A percentile compares a stretch with the other conserved stretches of the same genome.
These are phyloP conservation scores for Diphasiastrum complanatum DNA, from an alignment of 83 land plant species.

Conservation along the genomic window DNA sequence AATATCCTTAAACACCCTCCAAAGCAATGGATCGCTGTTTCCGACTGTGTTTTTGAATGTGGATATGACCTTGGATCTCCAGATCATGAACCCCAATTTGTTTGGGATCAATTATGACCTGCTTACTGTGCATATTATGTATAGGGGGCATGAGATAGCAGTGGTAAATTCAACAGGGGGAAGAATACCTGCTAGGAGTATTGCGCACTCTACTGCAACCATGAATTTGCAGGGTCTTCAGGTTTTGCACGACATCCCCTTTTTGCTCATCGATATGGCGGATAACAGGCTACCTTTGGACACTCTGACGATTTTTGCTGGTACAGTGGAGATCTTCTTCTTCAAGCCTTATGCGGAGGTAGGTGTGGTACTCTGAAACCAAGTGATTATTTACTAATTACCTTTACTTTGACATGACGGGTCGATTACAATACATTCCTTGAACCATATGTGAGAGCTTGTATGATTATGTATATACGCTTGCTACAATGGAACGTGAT, in stretches of 20 bases:
- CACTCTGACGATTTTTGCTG: conserved; percentile 3
- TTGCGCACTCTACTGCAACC: conserved; percentile 5
- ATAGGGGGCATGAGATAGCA: conserved; percentile 18
- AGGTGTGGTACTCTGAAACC: no score
- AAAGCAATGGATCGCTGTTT: conserved; percentile 12
- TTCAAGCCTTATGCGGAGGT: conserved; percentile 20
- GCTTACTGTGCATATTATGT: conserved; percentile 7
- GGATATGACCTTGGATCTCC: conserved; percentile 12
- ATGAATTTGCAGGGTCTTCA: conserved; percentile 15
- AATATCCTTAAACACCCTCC: no score
- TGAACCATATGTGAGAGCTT: no score
- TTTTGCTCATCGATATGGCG: conserved; percentile 17
- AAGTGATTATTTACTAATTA: no score
- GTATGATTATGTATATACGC: no score
- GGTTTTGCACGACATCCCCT: conserved; percentile 9
- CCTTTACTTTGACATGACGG: no score
- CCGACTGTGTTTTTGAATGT: conserved; percentile 16
- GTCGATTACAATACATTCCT: no score
- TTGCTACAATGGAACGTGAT: no score
- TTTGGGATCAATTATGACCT: conserved; percentile 15
- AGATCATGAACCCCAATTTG: conserved; percentile 19
- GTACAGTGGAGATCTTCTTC: conserved; percentile 6
- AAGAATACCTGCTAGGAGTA: conserved; percentile 13
- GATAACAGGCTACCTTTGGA: conserved; percentile 14
- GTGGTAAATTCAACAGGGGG: conserved; percentile 7